phyloP scores from a whole-genome alignment of 345 rosid species.

The Excoecaria agallocha region DNA sequence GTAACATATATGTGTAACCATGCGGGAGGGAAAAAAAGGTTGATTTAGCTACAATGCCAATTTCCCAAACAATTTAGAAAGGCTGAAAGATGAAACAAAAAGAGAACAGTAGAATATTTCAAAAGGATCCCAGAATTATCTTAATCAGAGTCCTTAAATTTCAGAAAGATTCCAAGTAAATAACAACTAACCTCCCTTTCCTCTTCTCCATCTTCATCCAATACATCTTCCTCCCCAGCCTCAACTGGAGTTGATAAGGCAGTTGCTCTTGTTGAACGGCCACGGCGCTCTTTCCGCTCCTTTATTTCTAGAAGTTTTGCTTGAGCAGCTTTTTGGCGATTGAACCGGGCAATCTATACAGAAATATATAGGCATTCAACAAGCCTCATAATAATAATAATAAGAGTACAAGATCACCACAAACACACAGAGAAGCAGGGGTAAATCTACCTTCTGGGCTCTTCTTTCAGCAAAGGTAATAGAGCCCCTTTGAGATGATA shows the following conservation, averaged over 20 bases:
- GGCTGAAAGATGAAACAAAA: not conserved
- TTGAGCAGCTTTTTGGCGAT: constrained; percentile 77
- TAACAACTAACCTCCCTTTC: constrained; percentile 78
- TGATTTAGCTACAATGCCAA: not conserved
- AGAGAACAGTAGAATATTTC: not conserved
- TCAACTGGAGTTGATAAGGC: constrained; percentile 79
- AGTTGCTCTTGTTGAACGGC: constrained; percentile 72
- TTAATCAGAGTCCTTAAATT: not conserved
- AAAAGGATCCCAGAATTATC: not conserved
- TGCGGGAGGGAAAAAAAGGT: not conserved
- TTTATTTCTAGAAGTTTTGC: constrained; percentile 77
- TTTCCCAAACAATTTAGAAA: no score
- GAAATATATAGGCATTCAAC: not conserved
- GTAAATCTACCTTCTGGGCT: constrained; percentile 65
- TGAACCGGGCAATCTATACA: constrained; percentile 77
- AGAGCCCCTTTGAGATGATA: constrained; percentile 44
- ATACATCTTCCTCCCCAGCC: no score
- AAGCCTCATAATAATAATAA: not conserved
- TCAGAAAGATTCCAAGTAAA: not conserved
- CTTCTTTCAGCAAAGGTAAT: constrained; percentile 65
- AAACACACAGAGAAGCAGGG: not conserved
- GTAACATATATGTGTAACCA: not conserved
- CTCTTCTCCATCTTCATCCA: constrained; percentile 92
- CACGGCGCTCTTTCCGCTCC: constrained; percentile 81
- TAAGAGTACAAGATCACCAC: not conserved